Evolutionary conservation across 2,329 filamentous ascomycete genomes (phyloP).

Genomic region (Claviceps maximensis): DNA sequence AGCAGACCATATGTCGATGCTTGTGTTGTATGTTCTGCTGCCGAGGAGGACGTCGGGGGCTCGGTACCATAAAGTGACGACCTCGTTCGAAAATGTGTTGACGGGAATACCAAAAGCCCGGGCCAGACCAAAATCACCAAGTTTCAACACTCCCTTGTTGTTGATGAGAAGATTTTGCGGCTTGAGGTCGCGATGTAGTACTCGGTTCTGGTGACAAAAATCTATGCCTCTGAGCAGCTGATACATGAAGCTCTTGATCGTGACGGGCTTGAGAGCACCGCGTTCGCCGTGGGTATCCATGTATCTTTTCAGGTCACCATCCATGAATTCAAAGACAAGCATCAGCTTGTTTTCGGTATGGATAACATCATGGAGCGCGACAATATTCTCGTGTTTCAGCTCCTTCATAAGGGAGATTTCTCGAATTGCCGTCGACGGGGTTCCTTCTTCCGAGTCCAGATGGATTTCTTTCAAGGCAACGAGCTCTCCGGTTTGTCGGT

Average conservation of each 20-base stretch:
- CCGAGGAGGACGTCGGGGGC: slow-evolving; percentile 91
- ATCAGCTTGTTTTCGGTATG: slow-evolving; percentile 99
- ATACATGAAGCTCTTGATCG: slow-evolving; percentile 99
- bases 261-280: slow-evolving; percentile 73
- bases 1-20: slow-evolving; percentile 98
- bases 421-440: slow-evolving; percentile 89
- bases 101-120: slow-evolving; percentile 93
- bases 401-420: slow-evolving; percentile 99
- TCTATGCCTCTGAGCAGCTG: slow-evolving; percentile 91
- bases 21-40: slow-evolving; percentile 95
- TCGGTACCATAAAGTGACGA: slow-evolving; percentile 95
- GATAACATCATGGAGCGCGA: slow-evolving; percentile 94
- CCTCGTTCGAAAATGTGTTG: slow-evolving; percentile 96
- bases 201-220: slow-evolving; percentile 95
- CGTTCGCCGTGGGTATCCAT: slow-evolving; percentile 91
- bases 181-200: slow-evolving; percentile 90
- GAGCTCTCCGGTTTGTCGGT: slow-evolving; percentile 90
- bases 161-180: slow-evolving; percentile 96
- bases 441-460: slow-evolving; percentile 95
- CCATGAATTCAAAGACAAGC: slow-evolving; percentile 99
- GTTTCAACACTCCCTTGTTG: slow-evolving; percentile 75
- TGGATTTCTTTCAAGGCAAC: slow-evolving; percentile 98
- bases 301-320: slow-evolving; percentile 95
- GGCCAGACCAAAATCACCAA: slow-evolving; percentile 88
- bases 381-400: slow-evolving; percentile 96